Conservation (phyloP, 2,329 filamentous ascomycete species). For the Exophiala aquamarina region DNA sequence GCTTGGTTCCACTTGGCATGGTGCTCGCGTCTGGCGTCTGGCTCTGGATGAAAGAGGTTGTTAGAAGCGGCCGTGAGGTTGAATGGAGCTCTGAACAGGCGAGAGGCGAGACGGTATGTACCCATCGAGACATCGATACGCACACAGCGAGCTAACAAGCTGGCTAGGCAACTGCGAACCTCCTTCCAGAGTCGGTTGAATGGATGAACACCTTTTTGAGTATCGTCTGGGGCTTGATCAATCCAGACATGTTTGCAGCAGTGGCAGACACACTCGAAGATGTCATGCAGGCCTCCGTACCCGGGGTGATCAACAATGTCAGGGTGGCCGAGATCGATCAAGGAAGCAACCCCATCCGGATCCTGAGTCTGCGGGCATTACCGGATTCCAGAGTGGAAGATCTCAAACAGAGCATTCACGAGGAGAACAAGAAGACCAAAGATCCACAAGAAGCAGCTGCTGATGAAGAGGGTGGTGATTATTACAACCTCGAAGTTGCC, state of each 20-base stretch:
- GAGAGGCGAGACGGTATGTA: slow-evolving; percentile 70
- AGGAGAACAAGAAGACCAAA: slow-evolving; percentile 75
- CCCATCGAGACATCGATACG: too few species aligned
- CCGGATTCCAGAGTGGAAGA: slow-evolving; percentile 79
- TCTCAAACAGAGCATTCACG: slow-evolving; percentile 76
- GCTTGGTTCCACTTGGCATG: slow-evolving; percentile 70
- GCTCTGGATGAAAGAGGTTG: slow-evolving; percentile 85
- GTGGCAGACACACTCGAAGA: slow-evolving; percentile 93
- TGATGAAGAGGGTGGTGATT: slow-evolving; percentile 85
- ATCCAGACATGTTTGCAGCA: slow-evolving; percentile 90
- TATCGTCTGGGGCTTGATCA: slow-evolving; percentile 86
- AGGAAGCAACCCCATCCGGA: slow-evolving; percentile 83
- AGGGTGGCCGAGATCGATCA: slow-evolving; percentile 94
- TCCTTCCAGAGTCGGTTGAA: slow-evolving; percentile 89
- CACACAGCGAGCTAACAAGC: background rate
- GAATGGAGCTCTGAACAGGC: slow-evolving; percentile 89
- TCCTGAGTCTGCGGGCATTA: slow-evolving; percentile 81
- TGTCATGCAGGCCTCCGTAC: slow-evolving; percentile 94
- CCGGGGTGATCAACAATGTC: slow-evolving; percentile 88
- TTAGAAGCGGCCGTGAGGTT: slow-evolving; percentile 75
- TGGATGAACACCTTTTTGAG: slow-evolving; percentile 92
- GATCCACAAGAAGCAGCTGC: slow-evolving; percentile 85
- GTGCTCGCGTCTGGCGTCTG: slow-evolving; percentile 77
- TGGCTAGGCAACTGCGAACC: slow-evolving; percentile 73
- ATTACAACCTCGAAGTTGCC: slow-evolving; percentile 88